Conservation (phyloP, 345 rosid species). For the Euclidium syriacum region DNA sequence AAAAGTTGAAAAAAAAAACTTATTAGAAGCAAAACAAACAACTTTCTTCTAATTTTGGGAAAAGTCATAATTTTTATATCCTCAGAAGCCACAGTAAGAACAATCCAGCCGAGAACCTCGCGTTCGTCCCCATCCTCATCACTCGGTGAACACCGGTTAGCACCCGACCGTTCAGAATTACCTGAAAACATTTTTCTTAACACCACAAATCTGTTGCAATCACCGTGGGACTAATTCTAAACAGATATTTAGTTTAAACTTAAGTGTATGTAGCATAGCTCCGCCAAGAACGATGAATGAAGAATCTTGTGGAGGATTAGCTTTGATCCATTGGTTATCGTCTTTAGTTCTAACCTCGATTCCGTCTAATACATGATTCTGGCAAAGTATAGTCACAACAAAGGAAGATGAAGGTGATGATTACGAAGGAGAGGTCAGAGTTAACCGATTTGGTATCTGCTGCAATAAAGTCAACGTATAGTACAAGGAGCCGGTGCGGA, state of each 20-base stretch:
- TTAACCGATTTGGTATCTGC: neutral
- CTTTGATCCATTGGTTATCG: constrained; percentile 36
- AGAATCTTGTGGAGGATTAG: constrained; percentile 34
- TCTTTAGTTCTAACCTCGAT: constrained; percentile 37
- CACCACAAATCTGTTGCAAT: too few species aligned
- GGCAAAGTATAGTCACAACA: constrained; percentile 44
- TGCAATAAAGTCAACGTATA: neutral
- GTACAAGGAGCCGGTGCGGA: neutral
- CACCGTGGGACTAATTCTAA: too few species aligned
- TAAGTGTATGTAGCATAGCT: constrained; percentile 40
- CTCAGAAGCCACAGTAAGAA: constrained; percentile 37
- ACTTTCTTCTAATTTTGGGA: neutral
- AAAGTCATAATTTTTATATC: neutral
- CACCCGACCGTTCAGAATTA: constrained; percentile 31
- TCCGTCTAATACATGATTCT: constrained; percentile 41
- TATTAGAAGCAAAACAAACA: neutral
- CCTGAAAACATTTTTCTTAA: constrained; percentile 24
- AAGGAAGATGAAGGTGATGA: neutral
- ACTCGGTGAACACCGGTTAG: constrained; percentile 31
- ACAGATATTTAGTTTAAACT: neutral
- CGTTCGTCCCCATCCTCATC: constrained; percentile 27
- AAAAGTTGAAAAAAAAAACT: neutral
- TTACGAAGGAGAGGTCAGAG: neutral
- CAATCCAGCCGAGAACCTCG: constrained; percentile 29
- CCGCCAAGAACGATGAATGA: constrained; percentile 47